A percentile compares a stretch with the other conserved stretches of the same genome.
phyloP scores from a whole-genome alignment of 257 asterid genomes.

The Plantago major region DNA sequence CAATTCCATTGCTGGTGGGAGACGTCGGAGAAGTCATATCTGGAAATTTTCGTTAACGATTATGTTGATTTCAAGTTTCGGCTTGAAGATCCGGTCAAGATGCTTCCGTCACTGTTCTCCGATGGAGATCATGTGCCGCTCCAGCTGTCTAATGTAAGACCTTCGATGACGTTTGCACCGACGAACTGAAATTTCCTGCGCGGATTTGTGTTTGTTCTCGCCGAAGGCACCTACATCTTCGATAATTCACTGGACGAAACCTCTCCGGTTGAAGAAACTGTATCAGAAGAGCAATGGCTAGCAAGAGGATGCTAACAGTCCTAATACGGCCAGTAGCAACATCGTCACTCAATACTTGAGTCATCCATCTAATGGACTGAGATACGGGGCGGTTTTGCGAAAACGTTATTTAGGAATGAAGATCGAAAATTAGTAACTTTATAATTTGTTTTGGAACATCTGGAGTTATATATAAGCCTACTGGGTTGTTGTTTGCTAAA shows the following conservation, averaged over 20 bases:
- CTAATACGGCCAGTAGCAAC: too few relatives aligned
- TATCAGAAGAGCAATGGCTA: constrained; percentile 44
- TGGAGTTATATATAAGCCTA: too few relatives aligned
- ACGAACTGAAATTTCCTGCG: constrained; percentile 40
- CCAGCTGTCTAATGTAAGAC: constrained; percentile 47
- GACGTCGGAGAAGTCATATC: too few relatives aligned
- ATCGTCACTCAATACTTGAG: too few relatives aligned
- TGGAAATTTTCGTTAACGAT: constrained; percentile 36
- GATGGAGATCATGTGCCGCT: constrained; percentile 81
- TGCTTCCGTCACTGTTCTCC: constrained; percentile 91
- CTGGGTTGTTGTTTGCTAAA: too few relatives aligned
- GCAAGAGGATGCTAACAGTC: constrained; percentile 46
- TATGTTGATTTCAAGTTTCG: constrained; percentile 79
- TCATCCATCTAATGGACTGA: too few relatives aligned
- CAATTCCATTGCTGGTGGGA: too few relatives aligned
- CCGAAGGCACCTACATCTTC: constrained; percentile 92
- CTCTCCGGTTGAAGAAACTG: constrained; percentile 67
- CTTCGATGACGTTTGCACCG: constrained; percentile 24
- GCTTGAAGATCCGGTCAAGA: constrained; percentile 70
- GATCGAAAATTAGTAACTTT: too few relatives aligned
- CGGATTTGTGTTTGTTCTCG: constrained; percentile 70
- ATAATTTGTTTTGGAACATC: too few relatives aligned
- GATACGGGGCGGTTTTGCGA: too few relatives aligned
- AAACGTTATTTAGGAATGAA: too few relatives aligned
- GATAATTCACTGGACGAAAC: constrained; percentile 87